A percentile compares a stretch with the other conserved stretches of the same genome.
Conservation (phyloP, 495 filamentous ascomycete genomes). For the Penicillium manginii region DNA sequence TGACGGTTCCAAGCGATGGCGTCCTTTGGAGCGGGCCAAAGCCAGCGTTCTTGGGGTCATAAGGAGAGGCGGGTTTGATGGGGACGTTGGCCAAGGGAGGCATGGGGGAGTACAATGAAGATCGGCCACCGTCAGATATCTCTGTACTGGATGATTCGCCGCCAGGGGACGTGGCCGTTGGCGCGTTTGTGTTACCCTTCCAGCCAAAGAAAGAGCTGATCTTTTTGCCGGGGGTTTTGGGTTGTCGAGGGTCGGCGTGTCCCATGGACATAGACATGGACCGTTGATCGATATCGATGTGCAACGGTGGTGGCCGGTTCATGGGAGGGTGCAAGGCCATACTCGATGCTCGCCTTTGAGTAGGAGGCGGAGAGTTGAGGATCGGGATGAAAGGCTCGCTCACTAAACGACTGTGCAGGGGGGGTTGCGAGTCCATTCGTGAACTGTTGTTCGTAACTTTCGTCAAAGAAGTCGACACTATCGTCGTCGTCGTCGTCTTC, state of each 20-base stretch:
- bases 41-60: constrained; percentile 50
- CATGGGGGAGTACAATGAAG: constrained; percentile 61
- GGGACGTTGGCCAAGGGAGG: constrained; percentile 51
- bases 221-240: constrained; percentile 64
- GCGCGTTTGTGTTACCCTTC: constrained; percentile 44
- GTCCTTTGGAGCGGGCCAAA: constrained; percentile 38
- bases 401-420: constrained; percentile 48
- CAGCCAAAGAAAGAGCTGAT: constrained; percentile 74
- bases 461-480: constrained; percentile 35
- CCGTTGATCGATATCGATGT: constrained; percentile 40
- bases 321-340: constrained; percentile 48
- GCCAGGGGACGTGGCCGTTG: constrained; percentile 51
- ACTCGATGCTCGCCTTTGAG: constrained; percentile 43
- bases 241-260: constrained; percentile 41
- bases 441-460: constrained; percentile 39
- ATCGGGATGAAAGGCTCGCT: constrained; percentile 54
- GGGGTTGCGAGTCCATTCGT: constrained; percentile 47
- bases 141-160: constrained; percentile 66
- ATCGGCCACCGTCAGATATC: constrained; percentile 64
- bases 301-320: constrained; percentile 44
- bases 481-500: constrained; percentile 39
- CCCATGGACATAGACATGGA: constrained; percentile 38
- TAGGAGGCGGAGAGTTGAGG: constrained; percentile 42
- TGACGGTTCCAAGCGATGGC: constrained; percentile 41
- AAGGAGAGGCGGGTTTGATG: constrained; percentile 40